Conservation (phyloP, 495 filamentous ascomycete species). For the Recurvomyces mirabilis region DNA sequence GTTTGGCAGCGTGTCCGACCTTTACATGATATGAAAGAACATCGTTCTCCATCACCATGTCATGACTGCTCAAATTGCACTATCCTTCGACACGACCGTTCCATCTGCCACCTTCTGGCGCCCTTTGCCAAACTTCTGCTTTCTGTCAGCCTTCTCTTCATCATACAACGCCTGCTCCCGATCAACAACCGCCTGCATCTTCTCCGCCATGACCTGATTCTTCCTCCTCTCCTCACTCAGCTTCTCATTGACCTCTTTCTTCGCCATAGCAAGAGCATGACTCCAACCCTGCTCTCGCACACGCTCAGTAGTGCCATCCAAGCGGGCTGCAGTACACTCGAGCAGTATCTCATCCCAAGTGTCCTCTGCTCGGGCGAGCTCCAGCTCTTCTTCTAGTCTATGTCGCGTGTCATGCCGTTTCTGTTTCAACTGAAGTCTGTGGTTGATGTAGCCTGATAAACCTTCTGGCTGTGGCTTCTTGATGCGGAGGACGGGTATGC, state of each 20-base stretch:
- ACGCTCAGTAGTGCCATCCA: background rate
- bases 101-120: too few relatives aligned
- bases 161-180: constrained; percentile 36
- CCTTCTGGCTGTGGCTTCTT: constrained; percentile 54
- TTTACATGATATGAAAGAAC: too few relatives aligned
- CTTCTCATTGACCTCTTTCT: constrained; percentile 8
- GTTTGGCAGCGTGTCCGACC: too few relatives aligned
- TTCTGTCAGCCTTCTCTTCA: constrained; percentile 26
- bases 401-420: constrained; percentile 29
- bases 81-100: too few relatives aligned
- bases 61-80: too few relatives aligned
- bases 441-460: constrained; percentile 45
- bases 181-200: constrained; percentile 39
- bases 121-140: too few relatives aligned
- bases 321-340: background rate
- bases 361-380: constrained; percentile 47
- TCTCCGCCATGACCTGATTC: constrained; percentile 29
- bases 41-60: too few relatives aligned
- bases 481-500: constrained; percentile 58
- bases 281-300: constrained; percentile 14
- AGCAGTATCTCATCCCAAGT: constrained; percentile 36
- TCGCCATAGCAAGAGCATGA: constrained; percentile 3
- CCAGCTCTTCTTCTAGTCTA: constrained; percentile 29
- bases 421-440: constrained; percentile 35
- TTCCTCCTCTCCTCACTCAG: constrained; percentile 21